phyloP scores from a whole-genome alignment of 2,329 filamentous ascomycete species.

The Botryotinia globosa region DNA sequence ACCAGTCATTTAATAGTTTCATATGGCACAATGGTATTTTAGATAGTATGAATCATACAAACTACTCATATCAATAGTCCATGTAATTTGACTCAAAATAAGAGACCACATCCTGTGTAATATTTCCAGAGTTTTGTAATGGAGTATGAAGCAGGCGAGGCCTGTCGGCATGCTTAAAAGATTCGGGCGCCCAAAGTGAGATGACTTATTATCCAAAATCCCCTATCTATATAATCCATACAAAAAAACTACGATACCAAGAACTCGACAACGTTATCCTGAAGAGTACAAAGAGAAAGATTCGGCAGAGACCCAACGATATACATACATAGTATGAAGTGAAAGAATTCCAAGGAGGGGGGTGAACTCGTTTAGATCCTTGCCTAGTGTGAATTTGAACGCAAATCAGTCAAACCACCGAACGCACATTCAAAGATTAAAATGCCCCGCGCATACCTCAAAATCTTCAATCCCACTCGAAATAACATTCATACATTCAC shows the following conservation, averaged over 20 bases:
- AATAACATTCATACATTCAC: neutral
- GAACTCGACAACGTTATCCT: neutral
- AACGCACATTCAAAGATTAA: conserved; percentile 11
- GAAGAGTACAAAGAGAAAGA: neutral
- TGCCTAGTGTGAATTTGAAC: conserved; percentile 12
- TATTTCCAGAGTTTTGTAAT: neutral
- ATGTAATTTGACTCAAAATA: neutral
- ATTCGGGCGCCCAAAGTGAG: neutral
- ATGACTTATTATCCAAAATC: neutral
- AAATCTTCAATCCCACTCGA: conserved; percentile 10
- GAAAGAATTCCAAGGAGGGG: neutral
- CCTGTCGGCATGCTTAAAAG: neutral
- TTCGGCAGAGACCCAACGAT: neutral
- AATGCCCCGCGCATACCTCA: conserved; percentile 19
- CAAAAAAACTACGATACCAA: neutral
- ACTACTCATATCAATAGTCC: neutral
- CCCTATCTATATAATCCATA: no score
- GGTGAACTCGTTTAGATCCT: conserved; percentile 7
- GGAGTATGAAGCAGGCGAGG: neutral
- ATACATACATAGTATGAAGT: neutral
- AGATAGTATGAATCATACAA: neutral
- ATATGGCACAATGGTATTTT: neutral
- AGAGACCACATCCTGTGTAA: neutral
- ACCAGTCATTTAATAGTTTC: conserved; percentile 45
- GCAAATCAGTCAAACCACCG: conserved; percentile 6